Percentiles rank a stretch among this genome's conserved stretches.
Evolutionary conservation across 2,329 filamentous ascomycete species (phyloP).

Genomic region (Fusarium phyllophilum): DNA sequence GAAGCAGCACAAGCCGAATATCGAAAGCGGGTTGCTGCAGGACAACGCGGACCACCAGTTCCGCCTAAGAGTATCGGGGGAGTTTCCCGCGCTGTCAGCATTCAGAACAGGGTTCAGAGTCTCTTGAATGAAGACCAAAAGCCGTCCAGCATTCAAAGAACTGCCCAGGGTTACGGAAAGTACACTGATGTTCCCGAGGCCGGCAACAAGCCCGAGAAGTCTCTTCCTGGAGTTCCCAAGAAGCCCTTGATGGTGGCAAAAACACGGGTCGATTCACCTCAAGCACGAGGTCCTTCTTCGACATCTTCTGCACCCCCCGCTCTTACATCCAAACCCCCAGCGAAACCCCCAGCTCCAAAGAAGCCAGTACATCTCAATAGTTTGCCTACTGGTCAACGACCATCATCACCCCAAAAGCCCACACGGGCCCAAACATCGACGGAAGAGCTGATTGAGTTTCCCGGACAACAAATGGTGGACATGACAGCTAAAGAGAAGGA

Average conservation of each 20-base stretch:
- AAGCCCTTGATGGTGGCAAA: conserved; percentile 59
- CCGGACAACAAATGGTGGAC: conserved; percentile 60
- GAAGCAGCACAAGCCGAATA: conserved; percentile 91
- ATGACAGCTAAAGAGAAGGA: conserved; percentile 69
- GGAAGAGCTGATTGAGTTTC: conserved; percentile 59
- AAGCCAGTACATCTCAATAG: conserved; percentile 72
- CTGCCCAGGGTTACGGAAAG: conserved; percentile 89
- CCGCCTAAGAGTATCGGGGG: conserved; percentile 67
- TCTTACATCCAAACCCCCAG: conserved; percentile 42
- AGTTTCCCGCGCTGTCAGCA: conserved; percentile 77
- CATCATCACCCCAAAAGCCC: conserved; percentile 59
- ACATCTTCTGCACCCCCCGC: conserved; percentile 40
- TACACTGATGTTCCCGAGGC: conserved; percentile 71
- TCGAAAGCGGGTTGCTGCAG: conserved; percentile 73
- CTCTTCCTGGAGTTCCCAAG: conserved; percentile 58
- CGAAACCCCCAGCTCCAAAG: conserved; percentile 65
- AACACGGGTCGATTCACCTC: conserved; percentile 44
- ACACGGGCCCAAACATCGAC: conserved; percentile 38
- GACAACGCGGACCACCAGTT: conserved; percentile 51
- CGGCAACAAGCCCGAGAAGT: conserved; percentile 51
- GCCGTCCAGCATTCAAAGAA: conserved; percentile 67
- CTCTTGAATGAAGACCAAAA: conserved; percentile 82
- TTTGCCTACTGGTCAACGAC: conserved; percentile 56
- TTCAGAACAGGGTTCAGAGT: conserved; percentile 90
- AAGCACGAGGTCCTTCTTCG: conserved; percentile 30